phyloP scores from a whole-genome alignment of 331 rosid genomes.

The Quercus tomentella region DNA sequence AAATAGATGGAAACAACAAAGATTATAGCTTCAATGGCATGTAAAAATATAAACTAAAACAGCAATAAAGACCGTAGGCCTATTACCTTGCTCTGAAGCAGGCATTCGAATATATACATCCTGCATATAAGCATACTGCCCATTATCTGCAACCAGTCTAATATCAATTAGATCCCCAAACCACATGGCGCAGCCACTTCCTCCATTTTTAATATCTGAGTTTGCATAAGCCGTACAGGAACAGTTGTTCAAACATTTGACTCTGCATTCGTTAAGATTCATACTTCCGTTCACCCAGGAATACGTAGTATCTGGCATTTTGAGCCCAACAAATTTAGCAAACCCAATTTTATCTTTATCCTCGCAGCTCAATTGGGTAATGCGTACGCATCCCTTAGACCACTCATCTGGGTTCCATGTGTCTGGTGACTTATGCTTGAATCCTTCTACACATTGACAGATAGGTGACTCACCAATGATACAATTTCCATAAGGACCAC shows the following conservation, averaged over 20 bases:
- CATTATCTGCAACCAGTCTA: background rate
- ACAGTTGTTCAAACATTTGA: conserved; percentile 26
- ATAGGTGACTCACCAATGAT: too few species aligned
- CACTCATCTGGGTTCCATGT: conserved; percentile 37
- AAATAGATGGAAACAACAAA: too few species aligned
- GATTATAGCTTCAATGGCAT: too few species aligned
- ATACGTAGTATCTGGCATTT: conserved; percentile 28
- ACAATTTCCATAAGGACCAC: too few species aligned
- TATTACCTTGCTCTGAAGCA: too few species aligned
- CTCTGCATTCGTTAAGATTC: conserved; percentile 25
- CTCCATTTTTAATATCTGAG: conserved; percentile 5
- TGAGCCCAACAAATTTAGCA: conserved; percentile 17
- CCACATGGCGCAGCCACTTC: conserved; percentile 36
- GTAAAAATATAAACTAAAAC: background rate
- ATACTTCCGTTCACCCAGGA: conserved; percentile 30
- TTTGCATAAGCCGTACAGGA: background rate
- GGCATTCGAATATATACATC: conserved; percentile 28
- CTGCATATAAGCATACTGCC: background rate
- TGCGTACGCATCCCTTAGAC: conserved; percentile 33
- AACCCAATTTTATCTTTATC: conserved; percentile 11
- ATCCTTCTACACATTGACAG: conserved; percentile 14
- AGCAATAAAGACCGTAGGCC: background rate
- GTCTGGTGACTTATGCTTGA: conserved; percentile 28
- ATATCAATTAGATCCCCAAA: conserved; percentile 23
- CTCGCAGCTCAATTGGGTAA: background rate